These are phyloP conservation scores for Perilla frutescens DNA, from an alignment of 257 asterid species.

Conservation along the genomic window DNA sequence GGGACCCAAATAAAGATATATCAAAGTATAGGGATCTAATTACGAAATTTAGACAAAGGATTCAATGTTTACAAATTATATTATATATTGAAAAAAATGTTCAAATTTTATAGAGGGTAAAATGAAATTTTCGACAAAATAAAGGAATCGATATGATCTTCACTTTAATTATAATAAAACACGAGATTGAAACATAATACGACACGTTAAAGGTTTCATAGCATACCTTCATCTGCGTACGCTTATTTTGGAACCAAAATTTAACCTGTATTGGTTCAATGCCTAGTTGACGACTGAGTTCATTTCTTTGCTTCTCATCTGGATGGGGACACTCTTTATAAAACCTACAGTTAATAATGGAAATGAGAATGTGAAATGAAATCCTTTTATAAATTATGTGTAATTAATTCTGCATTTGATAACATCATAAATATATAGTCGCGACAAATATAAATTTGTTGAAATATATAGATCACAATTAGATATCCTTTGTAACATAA, in stretches of 20 bases:
- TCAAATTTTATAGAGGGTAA: too few species aligned
- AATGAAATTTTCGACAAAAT: background rate
- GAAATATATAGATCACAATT: too few species aligned
- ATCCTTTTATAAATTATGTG: too few species aligned
- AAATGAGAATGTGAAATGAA: background rate
- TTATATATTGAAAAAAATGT: too few species aligned
- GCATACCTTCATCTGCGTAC: constrained; percentile 44
- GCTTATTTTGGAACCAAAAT: constrained; percentile 61
- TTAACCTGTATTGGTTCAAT: constrained; percentile 52
- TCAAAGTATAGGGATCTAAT: too few species aligned
- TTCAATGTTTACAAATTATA: too few species aligned
- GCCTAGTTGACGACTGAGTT: constrained; percentile 41
- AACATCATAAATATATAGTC: background rate
- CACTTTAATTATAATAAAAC: background rate
- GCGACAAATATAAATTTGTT: too few species aligned
- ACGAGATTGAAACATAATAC: background rate
- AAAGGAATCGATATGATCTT: background rate
- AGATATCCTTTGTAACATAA: too few species aligned
- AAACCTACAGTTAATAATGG: constrained; percentile 26
- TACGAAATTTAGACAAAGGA: too few species aligned
- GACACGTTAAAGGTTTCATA: background rate
- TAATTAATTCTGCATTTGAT: background rate
- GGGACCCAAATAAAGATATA: too few species aligned
- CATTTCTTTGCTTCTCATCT: constrained; percentile 39
- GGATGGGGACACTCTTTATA: constrained; percentile 53